Conservation (phyloP, 768 basidiomycete genomes). For the Kwoniella shandongensis region DNA sequence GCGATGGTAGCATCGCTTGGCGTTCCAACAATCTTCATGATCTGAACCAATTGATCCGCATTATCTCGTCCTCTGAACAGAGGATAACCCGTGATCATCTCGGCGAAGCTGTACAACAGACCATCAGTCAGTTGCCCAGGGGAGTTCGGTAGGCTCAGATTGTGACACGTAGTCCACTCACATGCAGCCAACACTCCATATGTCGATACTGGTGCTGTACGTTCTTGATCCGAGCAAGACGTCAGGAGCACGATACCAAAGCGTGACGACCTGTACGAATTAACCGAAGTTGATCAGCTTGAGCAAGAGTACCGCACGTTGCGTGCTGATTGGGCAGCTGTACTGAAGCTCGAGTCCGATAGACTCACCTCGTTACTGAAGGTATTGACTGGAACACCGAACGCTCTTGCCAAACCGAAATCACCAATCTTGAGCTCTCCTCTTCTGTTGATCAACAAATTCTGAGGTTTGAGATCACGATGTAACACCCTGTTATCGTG, state of each 20-base stretch:
- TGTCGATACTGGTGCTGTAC: slow-evolving; percentile 96
- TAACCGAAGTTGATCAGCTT: slow-evolving; percentile 3
- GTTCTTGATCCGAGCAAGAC: slow-evolving; percentile 95
- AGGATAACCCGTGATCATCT: slow-evolving; percentile 97
- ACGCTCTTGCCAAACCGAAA: slow-evolving; percentile 94
- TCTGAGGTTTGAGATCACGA: slow-evolving; percentile 97
- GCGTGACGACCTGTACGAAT: slow-evolving; percentile 73
- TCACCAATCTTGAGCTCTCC: slow-evolving; percentile 96
- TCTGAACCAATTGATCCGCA: slow-evolving; percentile 94
- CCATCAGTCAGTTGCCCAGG: no score
- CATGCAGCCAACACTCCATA: slow-evolving; percentile 99
- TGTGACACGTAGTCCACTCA: no score
- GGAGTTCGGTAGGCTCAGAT: no score
- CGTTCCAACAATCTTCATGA: slow-evolving; percentile 95
- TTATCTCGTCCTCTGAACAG: slow-evolving; percentile 96
- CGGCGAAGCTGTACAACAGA: slow-evolving; percentile 69
- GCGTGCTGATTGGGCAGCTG: neutral
- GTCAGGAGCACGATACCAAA: slow-evolving; percentile 99
- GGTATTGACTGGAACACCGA: slow-evolving; percentile 98
- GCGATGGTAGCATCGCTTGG: slow-evolving; percentile 82
- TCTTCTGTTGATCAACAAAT: slow-evolving; percentile 93
- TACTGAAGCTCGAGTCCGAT: neutral
- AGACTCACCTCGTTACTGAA: slow-evolving; percentile 83
- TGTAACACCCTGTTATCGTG: slow-evolving; percentile 98
- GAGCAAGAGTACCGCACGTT: no score